Base-by-base conservation (phyloP, 2,329 filamentous ascomycete genomes). In the Ramularia collo-cygni region DNA sequence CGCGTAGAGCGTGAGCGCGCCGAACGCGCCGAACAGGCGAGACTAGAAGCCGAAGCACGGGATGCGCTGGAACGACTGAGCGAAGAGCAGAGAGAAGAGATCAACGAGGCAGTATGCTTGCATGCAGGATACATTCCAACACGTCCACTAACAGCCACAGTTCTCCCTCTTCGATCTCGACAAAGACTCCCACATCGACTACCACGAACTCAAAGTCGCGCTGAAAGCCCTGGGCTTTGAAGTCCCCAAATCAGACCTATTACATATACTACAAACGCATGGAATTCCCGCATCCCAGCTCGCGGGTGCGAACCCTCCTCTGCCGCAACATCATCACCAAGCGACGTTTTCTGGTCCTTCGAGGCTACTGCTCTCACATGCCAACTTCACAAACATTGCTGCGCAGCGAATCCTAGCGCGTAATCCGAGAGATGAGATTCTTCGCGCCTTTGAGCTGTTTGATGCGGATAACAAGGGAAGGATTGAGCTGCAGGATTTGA, bases 151-250 rank as follows among this genome's bases (percentile, higher is more conserved):
- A 17, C 38, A 26, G 42, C 15, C 13, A 16, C 41, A 94, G 84
- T 96, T 96, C 66, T 81, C 82, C 47, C 80, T 96, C 51, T 96
- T 98, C 73, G 92, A 96, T 64, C 83, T 95, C 58, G 90, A 96
- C 72, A 90, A 93, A 63, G 89, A 96, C 68, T 77, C 81, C 33
- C 81, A 85, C 64, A 86, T 98, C 60, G 90, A 96, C 70, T 96
- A 95, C 71, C 92, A 96, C 69, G 92, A 98, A 68, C 85, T 96
- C 62, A 90, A 92, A 65, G 92, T 96, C 67, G 88, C 90, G 45
- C 81, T 96, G 56, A 92, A 93, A 62, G 92, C 92, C 3, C 79
- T 98, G 1, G 92, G 92, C 50, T 96, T 96, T 69, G 87, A 93
- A 57, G 73, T 95, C 35, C 76, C 86, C 43, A 95, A 95, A 64